These are phyloP conservation scores for Nitzschia sp. DNA, from an alignment of 108 stramenopile species.

Conservation along the genomic window DNA sequence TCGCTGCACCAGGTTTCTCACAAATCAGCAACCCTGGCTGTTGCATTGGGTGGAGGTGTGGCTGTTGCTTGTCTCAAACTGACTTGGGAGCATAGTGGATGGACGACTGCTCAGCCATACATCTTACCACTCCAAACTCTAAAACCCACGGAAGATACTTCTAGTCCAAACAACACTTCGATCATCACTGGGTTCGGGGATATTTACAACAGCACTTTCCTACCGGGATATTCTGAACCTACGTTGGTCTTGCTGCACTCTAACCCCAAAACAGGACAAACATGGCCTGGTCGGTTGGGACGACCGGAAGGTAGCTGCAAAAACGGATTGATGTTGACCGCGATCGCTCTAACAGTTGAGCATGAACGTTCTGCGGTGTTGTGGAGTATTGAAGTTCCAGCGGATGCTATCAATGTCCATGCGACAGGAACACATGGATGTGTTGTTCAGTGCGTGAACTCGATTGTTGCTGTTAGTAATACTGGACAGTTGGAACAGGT, in stretches of 20 bases:
- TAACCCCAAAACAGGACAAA: conserved; percentile 47
- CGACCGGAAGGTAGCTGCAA: conserved; percentile 56
- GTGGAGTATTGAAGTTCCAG: conserved; percentile 77
- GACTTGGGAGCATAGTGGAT: conserved; percentile 33
- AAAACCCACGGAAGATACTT: conserved; percentile 10
- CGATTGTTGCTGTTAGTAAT: conserved; percentile 55
- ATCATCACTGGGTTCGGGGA: conserved; percentile 83
- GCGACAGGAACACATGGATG: conserved; percentile 29
- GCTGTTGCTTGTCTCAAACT: conserved; percentile 60
- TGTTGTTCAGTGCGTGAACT: conserved; percentile 71
- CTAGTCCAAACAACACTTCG: conserved; percentile 10
- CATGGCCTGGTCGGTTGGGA: conserved; percentile 71
- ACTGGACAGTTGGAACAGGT: conserved; percentile 65
- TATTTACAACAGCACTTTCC: conserved; percentile 54
- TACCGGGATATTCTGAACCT: conserved; percentile 78
- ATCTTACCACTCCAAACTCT: conserved; percentile 63
- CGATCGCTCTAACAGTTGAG: conserved; percentile 63
- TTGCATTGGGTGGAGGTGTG: conserved; percentile 77
- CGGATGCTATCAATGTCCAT: conserved; percentile 62
- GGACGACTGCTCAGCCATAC: conserved; percentile 74
- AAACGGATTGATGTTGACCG: conserved; percentile 64
- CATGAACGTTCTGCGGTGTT: conserved; percentile 76
- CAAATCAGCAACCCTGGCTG: conserved; percentile 49
- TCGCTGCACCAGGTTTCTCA: conserved; percentile 34
- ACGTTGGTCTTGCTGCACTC: conserved; percentile 75